These are phyloP conservation scores for Podila minutissima DNA, from an alignment of 192 early-diverging fungal genomes.

Conservation along the genomic window DNA sequence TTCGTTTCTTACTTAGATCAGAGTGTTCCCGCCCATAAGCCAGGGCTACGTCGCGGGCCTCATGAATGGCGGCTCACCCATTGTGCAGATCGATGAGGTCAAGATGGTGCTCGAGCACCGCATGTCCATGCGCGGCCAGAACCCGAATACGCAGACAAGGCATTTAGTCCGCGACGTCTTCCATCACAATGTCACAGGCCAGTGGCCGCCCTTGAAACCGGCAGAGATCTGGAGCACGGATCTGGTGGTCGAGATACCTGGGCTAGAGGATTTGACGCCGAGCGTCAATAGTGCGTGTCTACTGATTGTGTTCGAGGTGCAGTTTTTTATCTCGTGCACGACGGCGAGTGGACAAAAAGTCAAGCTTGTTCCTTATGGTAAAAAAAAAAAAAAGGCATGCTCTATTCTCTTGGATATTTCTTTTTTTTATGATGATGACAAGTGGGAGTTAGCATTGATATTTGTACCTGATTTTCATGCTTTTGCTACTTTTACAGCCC, in stretches of 20 bases:
- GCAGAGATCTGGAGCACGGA: background rate
- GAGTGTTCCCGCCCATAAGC: background rate
- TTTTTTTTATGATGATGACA: no score
- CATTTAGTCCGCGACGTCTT: background rate
- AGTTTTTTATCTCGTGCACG: background rate
- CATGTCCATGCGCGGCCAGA: background rate
- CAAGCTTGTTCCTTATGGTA: background rate
- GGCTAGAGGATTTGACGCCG: background rate
- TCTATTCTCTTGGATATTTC: no score
- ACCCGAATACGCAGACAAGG: background rate
- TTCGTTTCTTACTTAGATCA: no score
- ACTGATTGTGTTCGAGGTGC: background rate
- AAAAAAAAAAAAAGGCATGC: background rate
- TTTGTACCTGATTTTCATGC: no score
- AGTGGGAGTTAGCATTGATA: no score
- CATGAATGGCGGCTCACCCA: background rate
- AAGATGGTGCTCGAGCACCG: background rate
- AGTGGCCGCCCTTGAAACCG: background rate
- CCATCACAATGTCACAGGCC: background rate
- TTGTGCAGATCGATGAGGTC: background rate
- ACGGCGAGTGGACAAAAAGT: background rate
- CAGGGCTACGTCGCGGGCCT: background rate
- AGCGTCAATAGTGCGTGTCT: background rate
- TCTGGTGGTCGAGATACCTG: background rate
- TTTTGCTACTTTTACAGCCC: background rate